Evolutionary conservation across 768 basidiomycete genomes (phyloP), one percentile per base, ranked within the genome.

Genomic region (Rhodotorula kratochvilovae): DNA sequence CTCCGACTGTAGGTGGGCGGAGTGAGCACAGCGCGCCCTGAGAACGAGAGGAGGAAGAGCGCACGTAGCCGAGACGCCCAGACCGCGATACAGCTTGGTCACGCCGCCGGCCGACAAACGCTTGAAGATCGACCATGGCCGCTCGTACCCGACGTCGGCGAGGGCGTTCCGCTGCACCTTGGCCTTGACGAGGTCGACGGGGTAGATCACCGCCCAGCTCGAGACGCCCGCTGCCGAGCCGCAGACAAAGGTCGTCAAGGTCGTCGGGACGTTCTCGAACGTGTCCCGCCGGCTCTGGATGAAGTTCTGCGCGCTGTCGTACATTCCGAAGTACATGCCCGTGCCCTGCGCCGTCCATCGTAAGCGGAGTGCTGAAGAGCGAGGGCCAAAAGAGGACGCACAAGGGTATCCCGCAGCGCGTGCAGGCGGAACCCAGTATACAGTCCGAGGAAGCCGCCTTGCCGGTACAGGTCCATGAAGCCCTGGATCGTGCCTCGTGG

Each of bases 51-150:
- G 50, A 39, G 19, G 36, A 6, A 16, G 42, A 95, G 27, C 89
- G 76, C 90, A 93, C 63, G 96, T 87, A 62, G 94, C 94, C 72
- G 92, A 95, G 73, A 99, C 90, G 66, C 94, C 92, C 61, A 97
- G 86, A 64, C 95, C 96, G 70, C 90, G 88, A 80, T 99, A 99
- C 74, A 98, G 87, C 48, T 92, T 84, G 45, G 87, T 84, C 57
- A 96, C 81, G 35, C 96, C 96, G 55, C 84, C 84, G 12, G 90
- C 80, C 17, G 93, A 81, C 12, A 83, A 78, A 59, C 82, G 80
- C 11, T 59, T 61, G 54, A 76, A 78, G 60, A 78, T 70, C 27
- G 29, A 5, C 64, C 55, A 67, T 0, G 76, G 74, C 21, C 54
- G 36, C 66, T 70, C 70, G 54, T 69, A 59, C n/a, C 71, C 55